These are phyloP conservation scores for Wickerhamiella kurtzmanii DNA, from an alignment of 805 yeast species.

Conservation along the genomic window DNA sequence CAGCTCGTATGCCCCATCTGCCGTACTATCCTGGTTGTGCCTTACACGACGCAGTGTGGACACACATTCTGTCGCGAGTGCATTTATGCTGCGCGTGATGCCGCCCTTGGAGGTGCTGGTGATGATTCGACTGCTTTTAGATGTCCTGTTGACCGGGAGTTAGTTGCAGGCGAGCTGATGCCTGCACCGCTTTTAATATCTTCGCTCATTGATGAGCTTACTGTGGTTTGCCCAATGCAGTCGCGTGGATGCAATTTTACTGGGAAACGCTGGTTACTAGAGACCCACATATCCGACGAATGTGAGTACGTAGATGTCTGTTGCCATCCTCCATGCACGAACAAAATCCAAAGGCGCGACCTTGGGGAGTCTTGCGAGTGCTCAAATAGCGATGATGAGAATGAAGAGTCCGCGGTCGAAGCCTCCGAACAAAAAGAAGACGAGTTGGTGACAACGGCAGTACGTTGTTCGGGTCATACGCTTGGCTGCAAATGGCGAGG, in stretches of 20 bases:
- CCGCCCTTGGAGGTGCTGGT: slow-evolving; percentile 4
- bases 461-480: slow-evolving; percentile 18
- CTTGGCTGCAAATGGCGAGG: slow-evolving; percentile 23
- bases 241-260: slow-evolving; percentile 43
- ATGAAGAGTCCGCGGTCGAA: slow-evolving; percentile 8
- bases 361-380: slow-evolving; percentile 8
- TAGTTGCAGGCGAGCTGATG: slow-evolving; percentile 28
- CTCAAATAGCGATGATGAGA: slow-evolving; percentile 8
- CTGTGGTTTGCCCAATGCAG: slow-evolving; percentile 40
- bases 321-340: slow-evolving; percentile 25
- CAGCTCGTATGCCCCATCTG: slow-evolving; percentile 47
- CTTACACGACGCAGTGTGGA: slow-evolving; percentile 51
- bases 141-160: slow-evolving; percentile 53
- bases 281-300: slow-evolving; percentile 33
- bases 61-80: slow-evolving; percentile 55
- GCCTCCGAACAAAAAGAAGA: background rate
- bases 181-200: slow-evolving; percentile 46
- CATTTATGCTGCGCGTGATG: slow-evolving; percentile 23
- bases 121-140: slow-evolving; percentile 11
- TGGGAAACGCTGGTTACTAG: slow-evolving; percentile 47
- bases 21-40: slow-evolving; percentile 47
- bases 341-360: slow-evolving; percentile 15
- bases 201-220: slow-evolving; percentile 49
- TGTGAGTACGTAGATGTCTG: slow-evolving; percentile 30
- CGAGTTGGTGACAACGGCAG: slow-evolving; percentile 2